A percentile compares a stretch with the other conserved stretches of the same genome.
phyloP scores from a whole-genome alignment of 257 asterid genomes.

The Gardenia jasminoides region DNA sequence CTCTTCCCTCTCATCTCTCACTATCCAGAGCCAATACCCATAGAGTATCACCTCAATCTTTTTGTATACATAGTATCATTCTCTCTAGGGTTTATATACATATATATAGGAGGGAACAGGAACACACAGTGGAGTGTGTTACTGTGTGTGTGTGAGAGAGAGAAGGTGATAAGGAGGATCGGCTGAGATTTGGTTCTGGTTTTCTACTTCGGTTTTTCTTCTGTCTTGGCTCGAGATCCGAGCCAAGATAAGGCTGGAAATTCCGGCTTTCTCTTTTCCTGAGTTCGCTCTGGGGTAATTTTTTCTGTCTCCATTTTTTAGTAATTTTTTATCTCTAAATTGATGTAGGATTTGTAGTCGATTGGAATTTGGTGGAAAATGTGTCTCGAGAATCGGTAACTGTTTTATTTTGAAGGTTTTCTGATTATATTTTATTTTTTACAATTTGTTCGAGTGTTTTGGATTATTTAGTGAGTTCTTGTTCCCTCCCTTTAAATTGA shows the following conservation, averaged over 20 bases:
- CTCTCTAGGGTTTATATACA: too few species aligned
- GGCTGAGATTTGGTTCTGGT: constrained; percentile 31
- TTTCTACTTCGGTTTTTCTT: constrained; percentile 1
- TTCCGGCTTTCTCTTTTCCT: constrained; percentile 8
- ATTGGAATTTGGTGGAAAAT: not conserved
- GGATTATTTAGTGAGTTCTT: not conserved
- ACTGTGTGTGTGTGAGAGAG: constrained; percentile 15
- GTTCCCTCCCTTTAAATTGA: not conserved
- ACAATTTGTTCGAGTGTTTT: too few species aligned
- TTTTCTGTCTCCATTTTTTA: not conserved
- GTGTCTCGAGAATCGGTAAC: too few species aligned
- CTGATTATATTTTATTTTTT: too few species aligned
- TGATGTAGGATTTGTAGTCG: not conserved
- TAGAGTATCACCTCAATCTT: too few species aligned
- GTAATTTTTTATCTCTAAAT: not conserved
- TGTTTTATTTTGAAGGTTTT: too few species aligned
- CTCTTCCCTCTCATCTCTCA: too few species aligned
- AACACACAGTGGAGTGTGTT: constrained; percentile 32
- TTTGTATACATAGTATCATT: too few species aligned
- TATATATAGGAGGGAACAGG: not conserved
- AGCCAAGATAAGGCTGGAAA: constrained; percentile 66
- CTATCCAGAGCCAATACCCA: too few species aligned
- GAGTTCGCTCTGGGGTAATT: constrained; percentile 17
- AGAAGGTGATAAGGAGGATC: constrained; percentile 20
- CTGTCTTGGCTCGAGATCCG: constrained; percentile 98